Evolutionary conservation across 2,329 filamentous ascomycete species (phyloP).

Genomic region (Fusarium sp.): DNA sequence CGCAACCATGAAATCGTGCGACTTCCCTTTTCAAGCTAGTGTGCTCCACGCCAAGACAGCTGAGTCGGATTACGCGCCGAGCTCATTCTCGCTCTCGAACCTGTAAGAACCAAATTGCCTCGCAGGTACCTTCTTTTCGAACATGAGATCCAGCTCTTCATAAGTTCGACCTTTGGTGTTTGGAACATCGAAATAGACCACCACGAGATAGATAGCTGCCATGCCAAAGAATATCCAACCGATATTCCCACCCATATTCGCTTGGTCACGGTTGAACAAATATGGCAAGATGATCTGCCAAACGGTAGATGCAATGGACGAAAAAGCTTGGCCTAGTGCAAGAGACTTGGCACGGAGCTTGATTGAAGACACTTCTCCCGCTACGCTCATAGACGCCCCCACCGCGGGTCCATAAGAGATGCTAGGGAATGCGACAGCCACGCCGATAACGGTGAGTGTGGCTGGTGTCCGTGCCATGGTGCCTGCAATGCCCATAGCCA

Average conservation of each 20-base stretch:
- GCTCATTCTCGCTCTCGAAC: background rate
- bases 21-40: background rate
- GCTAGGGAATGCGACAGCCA: constrained; percentile 14
- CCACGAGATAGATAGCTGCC: constrained; percentile 10
- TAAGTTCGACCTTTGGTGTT: constrained; percentile 16
- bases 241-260: constrained; percentile 19
- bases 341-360: constrained; percentile 19
- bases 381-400: constrained; percentile 6
- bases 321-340: constrained; percentile 6
- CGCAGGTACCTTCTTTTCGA: constrained; percentile 17
- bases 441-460: constrained; percentile 8
- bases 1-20: background rate
- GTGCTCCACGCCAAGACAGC: background rate
- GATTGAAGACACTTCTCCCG: constrained; percentile 13
- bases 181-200: constrained; percentile 14
- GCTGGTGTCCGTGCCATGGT: constrained; percentile 10
- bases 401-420: constrained; percentile 18
- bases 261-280: constrained; percentile 17
- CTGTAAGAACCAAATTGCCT: constrained; percentile 1
- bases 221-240: constrained; percentile 19
- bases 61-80: background rate
- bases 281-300: constrained; percentile 17
- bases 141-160: constrained; percentile 13
- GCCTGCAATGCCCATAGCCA: constrained; percentile 18
- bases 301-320: background rate